phyloP scores from a whole-genome alignment of 176 grass and related monocot genomes.

The Typha latifolia region DNA sequence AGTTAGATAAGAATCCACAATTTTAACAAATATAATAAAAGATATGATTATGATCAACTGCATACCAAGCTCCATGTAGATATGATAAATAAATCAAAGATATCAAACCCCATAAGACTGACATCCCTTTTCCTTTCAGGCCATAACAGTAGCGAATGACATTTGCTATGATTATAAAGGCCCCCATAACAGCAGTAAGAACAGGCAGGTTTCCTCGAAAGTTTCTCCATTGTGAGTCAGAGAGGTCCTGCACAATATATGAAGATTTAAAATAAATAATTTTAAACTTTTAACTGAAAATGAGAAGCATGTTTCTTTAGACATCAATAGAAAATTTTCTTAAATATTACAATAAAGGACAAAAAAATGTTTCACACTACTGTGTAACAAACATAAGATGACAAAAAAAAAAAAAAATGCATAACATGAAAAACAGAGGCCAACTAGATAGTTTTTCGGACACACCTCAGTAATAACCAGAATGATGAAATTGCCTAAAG shows the following conservation, averaged over 20 bases:
- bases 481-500: no score
- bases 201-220: constrained; percentile 70
- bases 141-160: constrained; percentile 31
- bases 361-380: constrained; percentile 5
- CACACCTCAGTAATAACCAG: no score
- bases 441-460: no score
- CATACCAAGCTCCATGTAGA: constrained; percentile 92
- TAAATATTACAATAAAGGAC: background rate
- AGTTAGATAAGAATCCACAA: constrained; percentile 13
- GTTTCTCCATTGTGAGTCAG: constrained; percentile 89
- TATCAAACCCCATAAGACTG: constrained; percentile 64
- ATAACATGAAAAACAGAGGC: no score
- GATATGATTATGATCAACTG: background rate
- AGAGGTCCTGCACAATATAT: constrained; percentile 48
- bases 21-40: background rate
- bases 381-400: background rate
- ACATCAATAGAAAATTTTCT: background rate
- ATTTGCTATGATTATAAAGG: constrained; percentile 47
- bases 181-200: constrained; percentile 61
- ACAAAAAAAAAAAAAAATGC: no score
- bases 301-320: background rate
- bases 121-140: constrained; percentile 56
- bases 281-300: background rate
- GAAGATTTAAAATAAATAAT: background rate
- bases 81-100: constrained; percentile 75